Evolutionary conservation across 768 basidiomycete species (phyloP).

Genomic region (Panaeolus cyanescens): DNA sequence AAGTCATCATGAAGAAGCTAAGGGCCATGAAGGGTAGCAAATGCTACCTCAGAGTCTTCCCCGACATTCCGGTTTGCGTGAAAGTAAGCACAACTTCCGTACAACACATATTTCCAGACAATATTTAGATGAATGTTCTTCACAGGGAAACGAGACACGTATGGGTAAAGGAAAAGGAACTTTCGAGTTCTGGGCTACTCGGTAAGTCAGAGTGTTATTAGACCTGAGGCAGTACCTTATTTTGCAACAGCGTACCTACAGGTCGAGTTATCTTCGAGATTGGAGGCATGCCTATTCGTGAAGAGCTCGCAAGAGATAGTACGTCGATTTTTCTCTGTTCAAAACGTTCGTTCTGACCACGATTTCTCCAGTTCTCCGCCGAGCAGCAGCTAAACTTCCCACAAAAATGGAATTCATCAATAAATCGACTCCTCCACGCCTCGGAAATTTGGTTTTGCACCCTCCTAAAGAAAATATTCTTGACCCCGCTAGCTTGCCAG

Average conservation of each 20-base stretch:
- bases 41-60: conserved; percentile 88
- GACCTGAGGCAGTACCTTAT: neutral
- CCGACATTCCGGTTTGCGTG: conserved; percentile 95
- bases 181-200: conserved; percentile 96
- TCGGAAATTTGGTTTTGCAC: conserved; percentile 66
- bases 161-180: conserved; percentile 99
- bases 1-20: conserved; percentile 86
- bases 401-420: conserved; percentile 87
- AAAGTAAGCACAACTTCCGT: conserved; percentile 57
- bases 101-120: neutral
- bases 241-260: conserved; percentile 64
- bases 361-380: conserved; percentile 68
- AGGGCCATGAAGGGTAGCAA: conserved; percentile 89
- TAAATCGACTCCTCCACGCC: conserved; percentile 64
- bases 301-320: conserved; percentile 94
- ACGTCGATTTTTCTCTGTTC: conserved; percentile 17
- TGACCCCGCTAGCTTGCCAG: conserved; percentile 11
- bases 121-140: neutral
- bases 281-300: conserved; percentile 85
- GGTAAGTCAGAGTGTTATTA: conserved; percentile 46
- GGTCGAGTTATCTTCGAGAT: conserved; percentile 95
- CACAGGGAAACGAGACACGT: conserved; percentile 93
- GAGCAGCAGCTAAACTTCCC: conserved; percentile 87
- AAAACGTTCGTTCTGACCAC: neutral
- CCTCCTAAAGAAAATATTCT: conserved; percentile 36